Base-by-base conservation (phyloP, 768 basidiomycete genomes). In the Xerocomellus dryophilus region DNA sequence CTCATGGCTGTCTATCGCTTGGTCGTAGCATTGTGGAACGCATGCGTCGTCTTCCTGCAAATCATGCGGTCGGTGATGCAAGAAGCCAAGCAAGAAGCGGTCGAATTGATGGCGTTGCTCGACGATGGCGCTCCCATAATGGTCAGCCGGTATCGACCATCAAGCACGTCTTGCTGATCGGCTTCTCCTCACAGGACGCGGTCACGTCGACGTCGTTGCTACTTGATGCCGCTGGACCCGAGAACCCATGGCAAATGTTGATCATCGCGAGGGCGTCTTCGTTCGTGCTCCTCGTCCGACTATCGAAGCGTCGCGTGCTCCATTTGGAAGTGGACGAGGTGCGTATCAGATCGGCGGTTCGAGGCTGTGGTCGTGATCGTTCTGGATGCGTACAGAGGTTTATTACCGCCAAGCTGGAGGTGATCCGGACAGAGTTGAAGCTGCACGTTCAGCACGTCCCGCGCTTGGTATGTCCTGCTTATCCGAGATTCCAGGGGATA, bases 241-340 rank as follows among this genome's bases (percentile, higher is more conserved):
- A 35, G 18, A 42, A 15, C 4, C 43, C 47, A 5, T 58, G 56
- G 58, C 50, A 58, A 21, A 65, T 65, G 60, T 17, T 66, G 42
- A 46, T 67, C 54, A 48, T 66, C 47, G 58, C 58, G 11, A 57
- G 48, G 21, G 20, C 39, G n/a, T 56, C 60, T 1, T 56, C 65
- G 34, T 66, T 62, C 20, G 54, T 65, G 45, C 47, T 66, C 15
- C 50, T 66, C 27, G 1, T 66, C 7, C 54, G 63, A 18, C 25
- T 66, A 7, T 62, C 65, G 0, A 51, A 50, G 35, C n/a, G 4
- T 7, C 60, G 65, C 3, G 57, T 66, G 23, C 54, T 66, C 32
- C 51, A 65, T 7, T 38, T 66, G 35, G 65, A 66, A 29, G 65
- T 66, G 43, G 60, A 65, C 54, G 65, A 67, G 51, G 62, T 63